Conservation (phyloP, 2,329 filamentous ascomycete species). For the Exophiala spinifera region DNA sequence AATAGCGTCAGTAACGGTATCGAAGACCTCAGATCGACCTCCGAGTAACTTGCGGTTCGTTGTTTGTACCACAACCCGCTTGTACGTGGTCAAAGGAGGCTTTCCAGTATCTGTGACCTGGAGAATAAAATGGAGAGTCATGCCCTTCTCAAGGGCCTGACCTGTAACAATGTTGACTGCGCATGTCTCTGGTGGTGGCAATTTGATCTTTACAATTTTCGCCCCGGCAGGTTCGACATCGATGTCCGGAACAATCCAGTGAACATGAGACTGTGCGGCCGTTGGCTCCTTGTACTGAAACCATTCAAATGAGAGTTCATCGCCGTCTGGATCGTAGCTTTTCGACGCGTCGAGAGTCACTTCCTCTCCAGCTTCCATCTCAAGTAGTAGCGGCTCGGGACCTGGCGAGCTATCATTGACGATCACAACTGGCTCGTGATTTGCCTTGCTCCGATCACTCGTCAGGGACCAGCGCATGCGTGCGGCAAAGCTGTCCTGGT, state of each 20-base stretch:
- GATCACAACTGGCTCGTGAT: constrained; percentile 47
- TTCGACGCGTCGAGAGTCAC: constrained; percentile 45
- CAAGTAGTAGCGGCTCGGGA: constrained; percentile 46
- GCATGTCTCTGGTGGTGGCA: constrained; percentile 43
- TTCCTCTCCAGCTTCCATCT: constrained; percentile 38
- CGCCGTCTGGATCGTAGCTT: constrained; percentile 46
- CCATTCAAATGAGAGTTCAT: constrained; percentile 48
- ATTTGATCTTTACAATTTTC: constrained; percentile 36
- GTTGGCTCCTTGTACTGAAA: constrained; percentile 48
- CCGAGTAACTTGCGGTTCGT: constrained; percentile 6
- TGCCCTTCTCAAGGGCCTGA: constrained; percentile 39
- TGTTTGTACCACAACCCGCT: constrained; percentile 41
- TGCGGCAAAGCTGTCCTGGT: constrained; percentile 51
- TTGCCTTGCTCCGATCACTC: constrained; percentile 30
- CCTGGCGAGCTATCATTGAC: constrained; percentile 46
- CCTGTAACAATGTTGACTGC: constrained; percentile 37
- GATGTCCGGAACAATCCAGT: constrained; percentile 42
- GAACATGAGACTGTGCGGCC: constrained; percentile 44
- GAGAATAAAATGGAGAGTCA: constrained; percentile 50
- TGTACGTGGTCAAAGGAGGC: constrained; percentile 48
- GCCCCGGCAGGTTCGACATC: constrained; percentile 28
- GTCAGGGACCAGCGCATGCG: constrained; percentile 48
- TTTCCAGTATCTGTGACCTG: constrained; percentile 47
- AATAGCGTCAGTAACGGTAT: constrained; percentile 5
- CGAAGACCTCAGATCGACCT: constrained; percentile 3